These are phyloP conservation scores for Aspergillus sp. DNA, from an alignment of 2,329 filamentous ascomycete species.

Conservation along the genomic window DNA sequence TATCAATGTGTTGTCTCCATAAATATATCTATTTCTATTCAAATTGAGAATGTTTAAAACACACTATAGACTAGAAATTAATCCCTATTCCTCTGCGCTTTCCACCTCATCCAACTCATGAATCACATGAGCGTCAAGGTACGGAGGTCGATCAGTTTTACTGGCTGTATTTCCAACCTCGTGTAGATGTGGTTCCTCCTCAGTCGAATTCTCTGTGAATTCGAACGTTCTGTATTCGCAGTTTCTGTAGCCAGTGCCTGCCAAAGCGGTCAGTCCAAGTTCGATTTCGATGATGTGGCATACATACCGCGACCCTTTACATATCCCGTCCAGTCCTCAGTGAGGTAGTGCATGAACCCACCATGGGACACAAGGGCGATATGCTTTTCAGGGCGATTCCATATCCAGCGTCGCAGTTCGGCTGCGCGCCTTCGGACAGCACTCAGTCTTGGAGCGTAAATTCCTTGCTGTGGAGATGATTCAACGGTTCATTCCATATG, in stretches of 20 bases:
- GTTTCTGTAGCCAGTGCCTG: constrained; percentile 3
- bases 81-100: background rate
- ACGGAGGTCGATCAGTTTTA: constrained; percentile 1
- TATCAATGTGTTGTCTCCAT: too few species aligned
- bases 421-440: constrained; percentile 4
- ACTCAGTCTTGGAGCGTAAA: constrained; percentile 3
- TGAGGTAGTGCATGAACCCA: constrained; percentile 9
- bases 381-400: constrained; percentile 4
- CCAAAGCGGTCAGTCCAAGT: too few species aligned
- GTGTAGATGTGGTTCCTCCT: constrained; percentile 2
- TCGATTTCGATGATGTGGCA: background rate
- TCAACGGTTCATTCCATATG: too few species aligned
- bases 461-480: constrained; percentile 3
- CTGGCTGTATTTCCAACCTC: constrained; percentile 1
- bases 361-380: constrained; percentile 9
- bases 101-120: constrained; percentile 2
- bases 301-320: background rate
- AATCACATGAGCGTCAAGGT: constrained; percentile 5
- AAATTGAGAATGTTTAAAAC: too few species aligned
- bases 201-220: constrained; percentile 4
- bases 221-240: constrained; percentile 8
- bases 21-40: too few species aligned
- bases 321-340: constrained; percentile 9
- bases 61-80: too few species aligned
- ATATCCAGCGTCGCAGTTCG: constrained; percentile 7